Evolutionary conservation across 805 yeast species (phyloP), one percentile per base, ranked within the genome.

Genomic region (Yarrowia alimentaria): DNA sequence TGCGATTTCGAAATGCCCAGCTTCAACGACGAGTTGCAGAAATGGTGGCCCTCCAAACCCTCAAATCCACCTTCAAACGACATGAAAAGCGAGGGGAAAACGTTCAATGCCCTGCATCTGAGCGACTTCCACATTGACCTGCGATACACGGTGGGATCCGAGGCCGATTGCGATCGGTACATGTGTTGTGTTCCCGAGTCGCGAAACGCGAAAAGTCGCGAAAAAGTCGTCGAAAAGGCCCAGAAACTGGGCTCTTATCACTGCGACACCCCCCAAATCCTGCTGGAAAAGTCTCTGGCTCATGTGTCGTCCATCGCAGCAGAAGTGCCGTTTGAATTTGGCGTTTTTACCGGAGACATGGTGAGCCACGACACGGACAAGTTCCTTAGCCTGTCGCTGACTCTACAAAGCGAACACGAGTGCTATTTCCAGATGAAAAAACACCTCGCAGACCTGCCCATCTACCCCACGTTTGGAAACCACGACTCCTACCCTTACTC

Each of bases 401-500:
- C 82, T 22, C 64, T 76, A 50, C 62, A 66, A 21, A 80, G 82
- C 13, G 85, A 82, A 61, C 71, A 69, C 43, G 61, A 64, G 19
- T 63, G 75, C 3, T 71, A 79, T 63, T 66, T 73, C 56, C 74
- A 80, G 54, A 69, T 81, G 71, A 81, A 81, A 57, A 59, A 56
- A 51, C 66, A 65, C 47, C 70, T 82, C 52, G 67, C 71, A 17
- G 68, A 75, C 45, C 62, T 78, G 22, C 83, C 86, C 6, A 75
- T 83, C 4, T 81, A 68, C 60, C 74, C 86, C 7, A 78, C 77
- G 16, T 66, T 83, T 59, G 89, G 89, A 22, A 81, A 80, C 62
- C 87, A 83, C 64, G 89, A 83, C 60, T 77, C 81, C 21, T 83
- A 74, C 69, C 89, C 90, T 13, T 79, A 81, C 58, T 83, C 83